Evolutionary conservation across 768 basidiomycete species (phyloP), one percentile per base, ranked within the genome.

Genomic region (Epithele typhae): DNA sequence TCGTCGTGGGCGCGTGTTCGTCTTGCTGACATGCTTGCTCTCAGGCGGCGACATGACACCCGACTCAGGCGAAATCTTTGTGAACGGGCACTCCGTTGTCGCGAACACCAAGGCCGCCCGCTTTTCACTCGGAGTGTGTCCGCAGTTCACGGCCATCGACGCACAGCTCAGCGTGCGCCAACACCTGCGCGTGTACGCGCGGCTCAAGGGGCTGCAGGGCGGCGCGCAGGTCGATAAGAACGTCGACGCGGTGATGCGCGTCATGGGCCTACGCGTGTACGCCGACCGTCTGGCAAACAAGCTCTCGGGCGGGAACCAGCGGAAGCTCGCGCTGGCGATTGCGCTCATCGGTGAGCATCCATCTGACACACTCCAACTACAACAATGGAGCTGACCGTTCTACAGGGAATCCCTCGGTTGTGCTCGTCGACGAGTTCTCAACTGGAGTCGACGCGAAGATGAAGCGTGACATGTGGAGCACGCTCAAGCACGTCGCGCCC

Each of bases 91-190:
- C 25, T 89, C 86, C 3, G 80, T 86, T 30, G 67, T 86, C 23
- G 70, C 72, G n/a, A 71, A 80, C 45, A 79, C 87, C 0, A 76
- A 77, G 18, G 70, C 63, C 4, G 84, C 88, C 30, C 76, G 86
- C 21, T 72, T 82, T 6, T 74, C 79, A 18, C 75, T 92, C 5
- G 88, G 88, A 3, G 84, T 92, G 40, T 92, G 87, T 60, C 87
- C 87, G 0, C 88, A 90, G 53, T 87, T 89, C 64, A 88, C 87
- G 1, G 87, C 88, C 1, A 88, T 90, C 52, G 88, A 90, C 54
- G 68, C 78, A 11, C 82, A 88, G 57, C 61, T 90, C 33, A 88
- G 85, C 5, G 87, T 89, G 19, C 75, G 84, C 36, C 84, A 92
- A 59, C 88, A 91, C 57, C 68, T 90, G 25, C 49, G 73, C 48